Base-by-base conservation (phyloP, 2,329 filamentous ascomycete species). In the Ophiosphaerella korrae region DNA sequence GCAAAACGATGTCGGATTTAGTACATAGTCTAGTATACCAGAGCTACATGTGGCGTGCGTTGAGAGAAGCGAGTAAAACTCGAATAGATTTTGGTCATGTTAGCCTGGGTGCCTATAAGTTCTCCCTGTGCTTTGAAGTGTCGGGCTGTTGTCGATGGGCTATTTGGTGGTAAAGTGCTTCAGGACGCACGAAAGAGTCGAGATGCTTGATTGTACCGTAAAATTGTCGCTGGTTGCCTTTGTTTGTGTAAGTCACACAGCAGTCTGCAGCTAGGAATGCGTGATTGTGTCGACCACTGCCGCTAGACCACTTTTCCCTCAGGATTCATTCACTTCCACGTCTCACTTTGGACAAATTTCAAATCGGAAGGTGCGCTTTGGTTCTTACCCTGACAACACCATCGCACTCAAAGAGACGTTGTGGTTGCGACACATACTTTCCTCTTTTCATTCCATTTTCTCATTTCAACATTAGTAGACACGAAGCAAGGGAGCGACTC, bases 21-120 rank as follows among this genome's bases (percentile, higher is more conserved):
- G 11, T 32, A 41, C 3, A 41, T 35, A 41, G 31, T 37, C 36
- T 35, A 47, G 45, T 37, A 41, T 34, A 34, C 34, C 14, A 29
- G 12, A 40, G n/a, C 13, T 18, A 29, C 45, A 41, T 47, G 12
- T 33, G 26, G 12, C 16, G 16, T 21, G 37, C 16, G 34, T 23
- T 35, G 12, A 23, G 24, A 12, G 23, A 29, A 11, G 21, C 24
- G 33, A 31, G 18, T 29, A 46, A 46, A 46, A 40, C 23, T 16
- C 37, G 26, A 41, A 41, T 46, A 46, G 35, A 46, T 13, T 16
- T 16, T 33, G 14, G 4, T 46, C 16, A 40, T 31, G 13, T 16
- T 33, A 33, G 26, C 26, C 43, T n/a, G 36, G 14, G 36, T 26
- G 14, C 5, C 12, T 33, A 26, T 23, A 23, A 13, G 9, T 12